Conservation (phyloP, 768 basidiomycete species). For the Amanita molliuscula region DNA sequence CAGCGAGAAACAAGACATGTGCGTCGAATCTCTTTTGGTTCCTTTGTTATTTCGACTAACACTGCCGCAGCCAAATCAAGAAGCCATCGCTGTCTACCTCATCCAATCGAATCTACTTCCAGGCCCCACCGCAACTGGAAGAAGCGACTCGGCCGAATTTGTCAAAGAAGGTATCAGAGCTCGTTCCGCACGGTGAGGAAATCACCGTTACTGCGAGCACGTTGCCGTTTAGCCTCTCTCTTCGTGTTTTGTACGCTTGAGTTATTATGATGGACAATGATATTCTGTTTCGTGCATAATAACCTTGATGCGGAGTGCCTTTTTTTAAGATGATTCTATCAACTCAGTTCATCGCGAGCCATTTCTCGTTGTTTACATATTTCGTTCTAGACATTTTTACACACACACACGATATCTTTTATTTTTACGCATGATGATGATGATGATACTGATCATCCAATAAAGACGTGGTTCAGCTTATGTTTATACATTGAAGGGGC, state of each 20-base stretch:
- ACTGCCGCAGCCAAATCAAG: constrained; percentile 75
- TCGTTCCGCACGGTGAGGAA: constrained; percentile 69
- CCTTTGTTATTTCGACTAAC: constrained; percentile 6
- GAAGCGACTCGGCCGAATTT: constrained; percentile 85
- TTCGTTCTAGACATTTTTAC: no score
- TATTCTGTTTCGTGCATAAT: no score
- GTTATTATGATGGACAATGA: background rate
- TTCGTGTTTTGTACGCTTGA: constrained; percentile 47
- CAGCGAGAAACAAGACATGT: constrained; percentile 87
- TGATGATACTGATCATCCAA: no score
- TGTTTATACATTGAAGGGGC: constrained; percentile 30
- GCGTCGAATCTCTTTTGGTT: constrained; percentile 20
- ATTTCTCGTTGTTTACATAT: no score
- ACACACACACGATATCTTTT: no score
- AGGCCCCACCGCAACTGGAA: constrained; percentile 89
- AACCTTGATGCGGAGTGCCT: no score
- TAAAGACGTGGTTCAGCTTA: no score
- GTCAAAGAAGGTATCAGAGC: constrained; percentile 73
- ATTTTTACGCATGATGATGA: no score
- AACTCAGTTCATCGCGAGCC: no score
- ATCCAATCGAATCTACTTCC: constrained; percentile 77
- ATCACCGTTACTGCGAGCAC: constrained; percentile 82
- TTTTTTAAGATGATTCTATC: no score
- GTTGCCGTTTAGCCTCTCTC: constrained; percentile 77
- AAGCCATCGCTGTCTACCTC: constrained; percentile 84